These are phyloP conservation scores for Botrytis medusae DNA, from an alignment of 2,329 filamentous ascomycete genomes.

Conservation along the genomic window DNA sequence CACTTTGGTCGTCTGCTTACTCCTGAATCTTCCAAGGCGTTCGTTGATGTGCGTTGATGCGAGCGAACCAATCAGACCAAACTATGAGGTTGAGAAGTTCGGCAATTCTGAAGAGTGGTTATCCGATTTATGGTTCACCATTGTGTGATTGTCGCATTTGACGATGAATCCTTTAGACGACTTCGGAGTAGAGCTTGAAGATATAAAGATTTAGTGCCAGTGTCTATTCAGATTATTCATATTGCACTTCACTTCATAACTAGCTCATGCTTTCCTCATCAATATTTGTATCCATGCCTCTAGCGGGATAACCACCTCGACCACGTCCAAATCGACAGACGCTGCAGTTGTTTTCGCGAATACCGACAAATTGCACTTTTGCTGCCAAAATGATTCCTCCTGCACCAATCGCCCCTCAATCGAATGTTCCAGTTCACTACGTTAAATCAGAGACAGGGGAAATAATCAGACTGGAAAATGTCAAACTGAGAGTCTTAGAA, in stretches of 20 bases:
- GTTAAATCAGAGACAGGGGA: constrained; percentile 9
- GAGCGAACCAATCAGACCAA: background rate
- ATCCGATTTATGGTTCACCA: background rate
- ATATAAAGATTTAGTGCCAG: background rate
- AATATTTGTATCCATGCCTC: too few relatives aligned
- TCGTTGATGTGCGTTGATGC: background rate
- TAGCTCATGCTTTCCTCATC: background rate
- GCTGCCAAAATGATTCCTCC: background rate
- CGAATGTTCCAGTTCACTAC: background rate
- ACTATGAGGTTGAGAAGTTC: rapidly evolving
- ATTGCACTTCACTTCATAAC: background rate
- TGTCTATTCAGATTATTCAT: rapidly evolving
- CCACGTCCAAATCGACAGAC: rapidly evolving
- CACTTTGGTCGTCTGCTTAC: background rate
- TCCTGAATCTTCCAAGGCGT: background rate
- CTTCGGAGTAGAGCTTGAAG: background rate
- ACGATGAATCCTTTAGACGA: background rate
- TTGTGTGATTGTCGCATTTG: background rate
- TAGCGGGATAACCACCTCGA: rapidly evolving
- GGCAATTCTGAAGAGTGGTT: background rate
- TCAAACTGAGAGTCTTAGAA: constrained; percentile 3
- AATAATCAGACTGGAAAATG: background rate
- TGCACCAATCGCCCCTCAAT: background rate
- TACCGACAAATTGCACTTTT: background rate
- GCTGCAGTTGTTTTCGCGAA: background rate